Evolutionary conservation across 1,284 basidiomycete genomes (phyloP).

Genomic region (Sporisorium scitamineum): DNA sequence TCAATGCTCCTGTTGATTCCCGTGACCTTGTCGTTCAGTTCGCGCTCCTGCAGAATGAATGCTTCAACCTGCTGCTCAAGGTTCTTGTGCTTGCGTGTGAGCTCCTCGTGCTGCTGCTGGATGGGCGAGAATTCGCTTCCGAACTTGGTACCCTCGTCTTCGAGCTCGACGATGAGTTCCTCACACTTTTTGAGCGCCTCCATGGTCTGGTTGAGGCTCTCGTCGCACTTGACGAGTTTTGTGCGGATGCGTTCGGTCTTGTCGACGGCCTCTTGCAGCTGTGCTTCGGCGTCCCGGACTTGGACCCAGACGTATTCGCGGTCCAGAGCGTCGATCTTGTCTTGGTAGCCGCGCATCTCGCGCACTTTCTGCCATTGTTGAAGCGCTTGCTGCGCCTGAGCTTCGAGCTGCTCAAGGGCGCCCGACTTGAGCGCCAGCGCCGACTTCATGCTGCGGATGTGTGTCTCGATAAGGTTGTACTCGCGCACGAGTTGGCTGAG

Average conservation of each 20-base stretch:
- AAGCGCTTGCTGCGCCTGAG: conserved; percentile 75
- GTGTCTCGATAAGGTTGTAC: conserved; percentile 78
- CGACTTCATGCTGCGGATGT: conserved; percentile 56
- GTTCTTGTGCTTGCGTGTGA: conserved; percentile 63
- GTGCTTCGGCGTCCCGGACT: conserved; percentile 78
- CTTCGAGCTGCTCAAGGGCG: conserved; percentile 79
- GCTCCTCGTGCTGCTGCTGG: conserved; percentile 39
- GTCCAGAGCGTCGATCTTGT: conserved; percentile 79
- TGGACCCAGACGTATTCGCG: conserved; percentile 90
- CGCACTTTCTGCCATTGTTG: conserved; percentile 79
- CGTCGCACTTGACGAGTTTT: conserved; percentile 42
- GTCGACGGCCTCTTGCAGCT: conserved; percentile 42
- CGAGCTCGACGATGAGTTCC: conserved; percentile 34
- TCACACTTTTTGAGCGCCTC: conserved; percentile 38
- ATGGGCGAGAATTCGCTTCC: conserved; percentile 42
- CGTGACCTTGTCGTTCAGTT: conserved; percentile 52
- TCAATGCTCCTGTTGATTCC: conserved; percentile 71
- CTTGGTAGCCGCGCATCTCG: conserved; percentile 79
- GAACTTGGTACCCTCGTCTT: conserved; percentile 59
- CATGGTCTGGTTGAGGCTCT: conserved; percentile 29
- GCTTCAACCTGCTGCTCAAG: conserved; percentile 71
- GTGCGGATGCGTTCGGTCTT: conserved; percentile 41
- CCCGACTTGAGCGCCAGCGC: conserved; percentile 72
- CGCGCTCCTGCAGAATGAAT: conserved; percentile 45
- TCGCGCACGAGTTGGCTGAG: conserved; percentile 87